phyloP scores from a whole-genome alignment of 306 rosid genomes.

The Malus orientalis region DNA sequence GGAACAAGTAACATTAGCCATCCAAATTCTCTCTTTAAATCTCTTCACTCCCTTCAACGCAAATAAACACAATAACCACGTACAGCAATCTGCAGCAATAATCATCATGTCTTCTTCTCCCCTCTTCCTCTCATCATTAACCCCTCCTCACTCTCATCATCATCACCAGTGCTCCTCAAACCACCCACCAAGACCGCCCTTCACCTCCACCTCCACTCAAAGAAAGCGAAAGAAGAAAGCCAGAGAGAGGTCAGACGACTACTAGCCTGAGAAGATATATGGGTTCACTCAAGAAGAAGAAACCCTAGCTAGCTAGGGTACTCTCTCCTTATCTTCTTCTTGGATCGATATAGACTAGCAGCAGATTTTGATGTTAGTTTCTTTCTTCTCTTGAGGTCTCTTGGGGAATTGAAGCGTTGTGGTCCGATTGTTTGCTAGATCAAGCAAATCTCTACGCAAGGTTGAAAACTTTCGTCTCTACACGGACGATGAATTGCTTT shows the following conservation, averaged over 20 bases:
- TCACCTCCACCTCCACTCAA: slow-evolving; percentile 18
- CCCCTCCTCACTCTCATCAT: slow-evolving; percentile 55
- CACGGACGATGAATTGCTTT: neutral
- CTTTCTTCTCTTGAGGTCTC: slow-evolving; percentile 40
- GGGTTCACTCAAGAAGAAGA: slow-evolving; percentile 68
- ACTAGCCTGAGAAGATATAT: slow-evolving; percentile 12
- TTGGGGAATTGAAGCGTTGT: slow-evolving; percentile 74
- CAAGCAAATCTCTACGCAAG: slow-evolving; percentile 21
- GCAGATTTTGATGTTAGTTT: slow-evolving; percentile 15
- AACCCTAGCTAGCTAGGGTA: slow-evolving; percentile 38
- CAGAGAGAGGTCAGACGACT: slow-evolving; percentile 22
- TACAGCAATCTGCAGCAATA: neutral
- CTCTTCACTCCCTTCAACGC: slow-evolving; percentile 32
- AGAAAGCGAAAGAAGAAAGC: slow-evolving; percentile 33
- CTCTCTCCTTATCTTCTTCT: slow-evolving; percentile 21
- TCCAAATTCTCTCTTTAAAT: neutral
- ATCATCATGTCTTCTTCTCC: slow-evolving; percentile 59
- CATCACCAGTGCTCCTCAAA: slow-evolving; percentile 33
- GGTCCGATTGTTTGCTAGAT: slow-evolving; percentile 70
- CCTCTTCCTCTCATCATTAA: slow-evolving; percentile 56
- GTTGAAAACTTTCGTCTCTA: slow-evolving; percentile 2
- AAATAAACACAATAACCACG: neutral
- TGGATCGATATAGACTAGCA: neutral
- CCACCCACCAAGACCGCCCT: slow-evolving; percentile 42
- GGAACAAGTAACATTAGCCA: neutral